Conservation (phyloP, 768 basidiomycete genomes). For the Cystobasidium onofrii region DNA sequence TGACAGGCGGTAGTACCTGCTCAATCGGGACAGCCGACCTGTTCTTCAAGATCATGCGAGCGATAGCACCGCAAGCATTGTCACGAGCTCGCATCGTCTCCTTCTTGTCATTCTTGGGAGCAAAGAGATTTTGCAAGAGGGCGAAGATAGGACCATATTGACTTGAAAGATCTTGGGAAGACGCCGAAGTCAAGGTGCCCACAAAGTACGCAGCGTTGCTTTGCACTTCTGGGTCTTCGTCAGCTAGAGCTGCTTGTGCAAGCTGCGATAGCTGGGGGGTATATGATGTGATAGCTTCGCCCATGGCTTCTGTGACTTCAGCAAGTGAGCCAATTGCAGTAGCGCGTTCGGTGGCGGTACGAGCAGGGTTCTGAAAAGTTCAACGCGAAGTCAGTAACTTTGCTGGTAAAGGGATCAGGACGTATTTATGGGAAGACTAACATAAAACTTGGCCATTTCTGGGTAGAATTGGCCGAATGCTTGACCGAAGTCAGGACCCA, state of each 20-base stretch:
- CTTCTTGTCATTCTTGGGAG: conserved; percentile 56
- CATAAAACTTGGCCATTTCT: conserved; percentile 83
- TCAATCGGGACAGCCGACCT: conserved; percentile 71
- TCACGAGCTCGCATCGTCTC: conserved; percentile 76
- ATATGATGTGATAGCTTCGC: conserved; percentile 64
- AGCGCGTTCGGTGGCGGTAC: conserved; percentile 82
- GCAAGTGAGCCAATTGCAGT: conserved; percentile 87
- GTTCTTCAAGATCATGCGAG: conserved; percentile 76
- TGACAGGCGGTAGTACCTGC: conserved; percentile 68
- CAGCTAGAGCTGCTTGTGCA: conserved; percentile 71
- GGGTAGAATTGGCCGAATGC: conserved; percentile 82
- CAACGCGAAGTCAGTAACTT: background rate
- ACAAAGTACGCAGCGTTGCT: conserved; percentile 93
- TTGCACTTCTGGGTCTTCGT: conserved; percentile 82
- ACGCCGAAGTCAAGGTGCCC: conserved; percentile 82
- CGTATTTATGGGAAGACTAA: conserved; percentile 50
- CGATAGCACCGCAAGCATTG: conserved; percentile 91
- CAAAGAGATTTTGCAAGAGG: conserved; percentile 73
- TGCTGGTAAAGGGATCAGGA: background rate
- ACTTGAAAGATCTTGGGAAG: conserved; percentile 65
- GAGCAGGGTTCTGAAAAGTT: conserved; percentile 61
- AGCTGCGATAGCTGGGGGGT: conserved; percentile 74
- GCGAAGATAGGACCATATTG: conserved; percentile 72
- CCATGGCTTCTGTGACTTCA: conserved; percentile 89
- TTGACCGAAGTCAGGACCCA: conserved; percentile 73